Evolutionary conservation across 768 basidiomycete genomes (phyloP), one percentile per base, ranked within the genome.

Genomic region (Flagelloscypha sp.): DNA sequence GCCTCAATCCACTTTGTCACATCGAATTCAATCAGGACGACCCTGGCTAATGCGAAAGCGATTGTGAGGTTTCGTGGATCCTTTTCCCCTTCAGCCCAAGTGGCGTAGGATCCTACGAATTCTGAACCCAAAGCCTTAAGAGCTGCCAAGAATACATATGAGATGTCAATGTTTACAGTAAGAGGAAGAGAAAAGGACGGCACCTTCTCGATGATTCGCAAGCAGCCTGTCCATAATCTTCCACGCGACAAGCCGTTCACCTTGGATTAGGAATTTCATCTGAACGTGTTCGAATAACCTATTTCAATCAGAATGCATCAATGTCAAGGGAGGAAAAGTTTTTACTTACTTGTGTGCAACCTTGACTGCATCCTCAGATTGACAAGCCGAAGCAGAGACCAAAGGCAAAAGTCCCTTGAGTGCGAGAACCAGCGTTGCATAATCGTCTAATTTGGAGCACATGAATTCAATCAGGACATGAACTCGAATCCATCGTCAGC

Each of bases 31-130:
- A 89, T 74, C 5, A 93, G 55, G 24, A 98, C 69, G 6, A 89
- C 82, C n/a, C 78, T 72, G 37, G 77, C 81, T 39, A 98, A 85
- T 4, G 84, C 78, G 54, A 98, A 99, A 18, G 86, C 85, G 8
- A 94, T 49, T 45, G 95, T 66, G 6, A 99, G 66, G 58, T 98
- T 99, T 12, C 95, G 70, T 20, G 95, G 95, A 53, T 99, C 95
- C 50, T 98, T 98, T 61, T 99, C 95, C 11, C 92, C 93, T 38
- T 95, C 86, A 4, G 79, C 90, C n/a, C 98, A 59, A 32, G 54
- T 52, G 20, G 83, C 70, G 54, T 98, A 99, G 16, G 76, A 74
- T 6, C 64, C 59, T 16, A 97, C 42, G 54, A 98, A 97, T 6
- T 63, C 68, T 17, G 74, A 65, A 1, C 81, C 82, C 70, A 87